phyloP scores from a whole-genome alignment of 345 rosid species.

The Corymbia maculata region DNA sequence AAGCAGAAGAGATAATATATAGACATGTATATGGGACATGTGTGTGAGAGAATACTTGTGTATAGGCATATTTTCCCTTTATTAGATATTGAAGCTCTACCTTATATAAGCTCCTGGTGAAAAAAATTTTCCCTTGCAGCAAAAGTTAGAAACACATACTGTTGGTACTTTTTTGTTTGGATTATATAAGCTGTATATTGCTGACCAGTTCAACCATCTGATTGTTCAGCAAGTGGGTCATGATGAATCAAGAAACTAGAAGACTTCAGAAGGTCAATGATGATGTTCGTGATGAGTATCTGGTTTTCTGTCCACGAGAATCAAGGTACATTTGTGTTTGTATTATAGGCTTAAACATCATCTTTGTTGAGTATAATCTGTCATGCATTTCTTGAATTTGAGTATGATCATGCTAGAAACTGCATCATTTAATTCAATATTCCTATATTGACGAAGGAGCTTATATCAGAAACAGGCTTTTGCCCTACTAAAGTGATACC shows the following conservation, averaged over 20 bases:
- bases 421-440: background rate
- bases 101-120: background rate
- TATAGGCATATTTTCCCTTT: background rate
- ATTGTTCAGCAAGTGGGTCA: slow-evolving; percentile 87
- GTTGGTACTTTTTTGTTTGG: background rate
- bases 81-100: background rate
- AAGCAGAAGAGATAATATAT: background rate
- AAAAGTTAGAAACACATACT: background rate
- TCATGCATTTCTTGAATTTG: background rate
- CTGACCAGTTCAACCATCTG: background rate
- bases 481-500: background rate
- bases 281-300: slow-evolving; percentile 77
- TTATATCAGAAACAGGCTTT: background rate
- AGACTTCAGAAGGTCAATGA: slow-evolving; percentile 83
- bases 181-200: background rate
- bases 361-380: background rate
- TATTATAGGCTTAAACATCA: background rate
- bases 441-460: background rate
- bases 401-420: background rate
- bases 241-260: slow-evolving; percentile 96
- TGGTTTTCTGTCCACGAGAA: slow-evolving; percentile 65
- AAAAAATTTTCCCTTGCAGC: background rate
- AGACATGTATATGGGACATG: background rate
- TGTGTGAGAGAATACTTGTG: background rate
- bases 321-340: slow-evolving; percentile 32